Percentiles rank a stretch among this genome's conserved stretches.
Conservation (phyloP, 192 early-diverging fungal species). For the Rhizoclosmatium globosum region DNA sequence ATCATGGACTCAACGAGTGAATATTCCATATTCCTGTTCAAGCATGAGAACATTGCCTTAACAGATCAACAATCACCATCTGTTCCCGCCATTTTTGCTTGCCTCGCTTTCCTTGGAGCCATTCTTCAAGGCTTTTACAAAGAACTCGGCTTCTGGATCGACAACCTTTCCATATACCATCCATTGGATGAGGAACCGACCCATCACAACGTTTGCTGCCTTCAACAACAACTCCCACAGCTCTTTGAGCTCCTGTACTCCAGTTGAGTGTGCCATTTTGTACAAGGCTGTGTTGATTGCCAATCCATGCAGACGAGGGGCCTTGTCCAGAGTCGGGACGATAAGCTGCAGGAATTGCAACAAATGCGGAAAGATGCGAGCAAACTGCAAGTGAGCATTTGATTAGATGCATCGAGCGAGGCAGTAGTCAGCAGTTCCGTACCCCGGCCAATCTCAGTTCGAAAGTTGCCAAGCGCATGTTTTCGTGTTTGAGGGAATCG, state of each 20-base stretch:
- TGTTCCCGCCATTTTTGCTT: neutral
- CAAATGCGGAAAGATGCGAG: neutral
- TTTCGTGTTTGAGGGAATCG: neutral
- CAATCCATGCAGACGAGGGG: neutral
- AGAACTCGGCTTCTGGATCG: slow-evolving; percentile 73
- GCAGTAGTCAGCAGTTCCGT: neutral
- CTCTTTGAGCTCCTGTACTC: slow-evolving; percentile 10
- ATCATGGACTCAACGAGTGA: slow-evolving; percentile 51
- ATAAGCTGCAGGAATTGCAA: neutral
- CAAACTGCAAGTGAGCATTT: neutral
- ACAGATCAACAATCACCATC: slow-evolving; percentile 28
- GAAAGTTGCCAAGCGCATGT: neutral
- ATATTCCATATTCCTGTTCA: slow-evolving; percentile 58
- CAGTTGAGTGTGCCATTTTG: slow-evolving; percentile 25
- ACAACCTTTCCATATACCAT: slow-evolving; percentile 70
- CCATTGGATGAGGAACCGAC: slow-evolving; percentile 69
- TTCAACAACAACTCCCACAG: slow-evolving; percentile 54
- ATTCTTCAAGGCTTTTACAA: slow-evolving; percentile 45
- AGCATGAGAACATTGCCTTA: neutral
- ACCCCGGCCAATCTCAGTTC: neutral
- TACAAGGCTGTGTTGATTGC: slow-evolving; percentile 16
- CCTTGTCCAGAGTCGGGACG: neutral
- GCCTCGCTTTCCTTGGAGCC: neutral
- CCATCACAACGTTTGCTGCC: slow-evolving; percentile 60
- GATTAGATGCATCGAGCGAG: neutral